Evolutionary conservation across 106 monocot genomes (phyloP).

Genomic region (Platanthera zijinensis): DNA sequence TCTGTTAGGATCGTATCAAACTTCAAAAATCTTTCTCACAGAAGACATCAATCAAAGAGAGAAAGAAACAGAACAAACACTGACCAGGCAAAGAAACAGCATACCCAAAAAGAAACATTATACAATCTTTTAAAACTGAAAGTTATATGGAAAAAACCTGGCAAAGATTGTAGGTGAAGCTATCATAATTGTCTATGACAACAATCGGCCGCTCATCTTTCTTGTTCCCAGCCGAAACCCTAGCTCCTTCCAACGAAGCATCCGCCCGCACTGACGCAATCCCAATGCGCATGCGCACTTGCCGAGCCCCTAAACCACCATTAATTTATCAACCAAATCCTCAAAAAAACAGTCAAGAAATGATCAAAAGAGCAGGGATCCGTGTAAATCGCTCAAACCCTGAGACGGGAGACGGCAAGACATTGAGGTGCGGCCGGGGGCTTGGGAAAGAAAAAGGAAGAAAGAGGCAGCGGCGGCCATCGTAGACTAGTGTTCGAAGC

Average conservation of each 20-base stretch:
- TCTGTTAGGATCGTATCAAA: no score
- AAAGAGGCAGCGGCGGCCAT: not conserved
- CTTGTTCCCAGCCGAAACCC: not conserved
- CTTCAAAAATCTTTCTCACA: not conserved
- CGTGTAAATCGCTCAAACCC: slow-evolving; percentile 1
- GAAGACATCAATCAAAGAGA: not conserved
- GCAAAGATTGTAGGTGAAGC: slow-evolving; percentile 92
- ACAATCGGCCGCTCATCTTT: slow-evolving; percentile 43
- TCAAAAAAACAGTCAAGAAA: not conserved
- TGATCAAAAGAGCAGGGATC: not conserved
- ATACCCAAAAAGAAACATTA: not conserved
- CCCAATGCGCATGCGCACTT: slow-evolving; percentile 2
- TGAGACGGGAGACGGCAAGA: not conserved
- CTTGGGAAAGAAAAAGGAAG: not conserved
- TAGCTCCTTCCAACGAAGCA: slow-evolving; percentile 1
- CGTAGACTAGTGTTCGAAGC: not conserved
- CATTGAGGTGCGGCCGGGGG: not conserved
- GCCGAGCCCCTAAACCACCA: slow-evolving; percentile 2
- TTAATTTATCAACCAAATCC: not conserved
- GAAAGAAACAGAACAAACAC: not conserved
- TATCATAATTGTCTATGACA: slow-evolving; percentile 90
- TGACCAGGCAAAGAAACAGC: not conserved
- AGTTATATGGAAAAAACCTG: slow-evolving; percentile 32
- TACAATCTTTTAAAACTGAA: not conserved
- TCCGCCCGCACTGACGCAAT: not conserved